phyloP scores from a whole-genome alignment of 139 green algal species.

The Picocystis salinarum region DNA sequence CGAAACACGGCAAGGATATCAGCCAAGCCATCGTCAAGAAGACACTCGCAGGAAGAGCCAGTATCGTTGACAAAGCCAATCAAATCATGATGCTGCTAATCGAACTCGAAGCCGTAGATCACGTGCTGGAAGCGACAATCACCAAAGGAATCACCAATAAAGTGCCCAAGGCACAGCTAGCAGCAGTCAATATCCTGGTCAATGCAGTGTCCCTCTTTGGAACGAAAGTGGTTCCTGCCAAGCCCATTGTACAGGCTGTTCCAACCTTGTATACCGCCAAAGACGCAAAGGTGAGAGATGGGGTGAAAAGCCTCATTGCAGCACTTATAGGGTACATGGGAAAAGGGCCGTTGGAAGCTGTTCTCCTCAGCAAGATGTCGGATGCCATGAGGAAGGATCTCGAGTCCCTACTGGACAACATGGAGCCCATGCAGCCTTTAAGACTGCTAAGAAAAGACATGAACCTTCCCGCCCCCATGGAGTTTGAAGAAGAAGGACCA shows the following conservation, averaged over 20 bases:
- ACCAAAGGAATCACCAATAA: constrained; percentile 58
- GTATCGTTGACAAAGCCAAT: constrained; percentile 39
- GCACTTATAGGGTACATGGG: constrained; percentile 66
- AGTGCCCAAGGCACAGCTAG: constrained; percentile 69
- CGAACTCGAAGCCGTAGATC: constrained; percentile 58
- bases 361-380: constrained; percentile 66
- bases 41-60: constrained; percentile 54
- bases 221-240: constrained; percentile 39
- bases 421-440: no score
- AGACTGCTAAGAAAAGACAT: no score
- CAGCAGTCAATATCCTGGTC: constrained; percentile 32
- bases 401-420: constrained; percentile 28
- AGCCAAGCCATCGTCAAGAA: constrained; percentile 47
- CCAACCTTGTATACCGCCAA: constrained; percentile 63
- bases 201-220: constrained; percentile 53
- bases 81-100: constrained; percentile 51
- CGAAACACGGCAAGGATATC: constrained; percentile 9
- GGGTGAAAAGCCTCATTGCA: constrained; percentile 63
- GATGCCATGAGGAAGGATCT: constrained; percentile 78
- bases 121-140: constrained; percentile 30
- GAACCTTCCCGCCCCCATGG: no score
- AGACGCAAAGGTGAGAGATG: constrained; percentile 58
- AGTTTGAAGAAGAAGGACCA: no score
- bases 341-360: constrained; percentile 30
- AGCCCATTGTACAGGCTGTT: constrained; percentile 67